A percentile compares a stretch with the other conserved stretches of the same genome.
phyloP scores from a whole-genome alignment of 1,284 basidiomycete genomes.

The Heliocybe sulcata region DNA sequence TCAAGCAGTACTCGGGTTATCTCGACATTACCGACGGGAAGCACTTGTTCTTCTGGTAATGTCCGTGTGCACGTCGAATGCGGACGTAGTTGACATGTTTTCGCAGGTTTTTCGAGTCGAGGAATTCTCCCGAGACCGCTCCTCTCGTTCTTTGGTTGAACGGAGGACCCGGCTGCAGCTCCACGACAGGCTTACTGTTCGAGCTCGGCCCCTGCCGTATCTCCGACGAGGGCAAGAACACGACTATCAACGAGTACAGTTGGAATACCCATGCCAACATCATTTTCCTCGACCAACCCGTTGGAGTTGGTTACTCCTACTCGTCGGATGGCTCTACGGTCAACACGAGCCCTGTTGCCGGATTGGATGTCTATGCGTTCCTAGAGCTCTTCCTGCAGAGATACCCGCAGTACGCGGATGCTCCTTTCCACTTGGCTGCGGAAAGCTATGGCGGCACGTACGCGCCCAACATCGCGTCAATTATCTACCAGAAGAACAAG shows the following conservation, averaged over 20 bases:
- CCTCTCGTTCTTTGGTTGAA: constrained; percentile 89
- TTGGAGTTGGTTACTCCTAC: constrained; percentile 60
- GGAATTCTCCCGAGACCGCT: constrained; percentile 64
- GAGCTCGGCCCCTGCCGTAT: constrained; percentile 86
- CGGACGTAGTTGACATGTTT: constrained; percentile 11
- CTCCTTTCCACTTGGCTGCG: constrained; percentile 21
- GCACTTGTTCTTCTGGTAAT: constrained; percentile 83
- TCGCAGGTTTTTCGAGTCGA: constrained; percentile 78
- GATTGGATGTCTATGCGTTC: constrained; percentile 52
- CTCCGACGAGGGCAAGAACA: constrained; percentile 58
- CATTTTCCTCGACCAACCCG: constrained; percentile 52
- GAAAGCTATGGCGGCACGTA: constrained; percentile 37
- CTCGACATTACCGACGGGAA: constrained; percentile 83
- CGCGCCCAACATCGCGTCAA: constrained; percentile 35
- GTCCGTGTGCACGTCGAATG: constrained; percentile 10
- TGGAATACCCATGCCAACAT: constrained; percentile 60
- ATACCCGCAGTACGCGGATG: constrained; percentile 24
- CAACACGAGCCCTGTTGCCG: constrained; percentile 36
- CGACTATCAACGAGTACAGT: constrained; percentile 66
- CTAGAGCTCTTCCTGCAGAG: constrained; percentile 41
- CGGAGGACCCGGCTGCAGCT: constrained; percentile 77
- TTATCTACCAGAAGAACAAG: constrained; percentile 39
- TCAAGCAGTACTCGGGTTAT: constrained; percentile 87
- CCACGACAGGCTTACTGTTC: constrained; percentile 75
- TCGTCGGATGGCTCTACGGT: constrained; percentile 36